A percentile compares a stretch with the other conserved stretches of the same genome.
These are phyloP conservation scores for Rhynchosporium agropyri DNA, from an alignment of 2,329 filamentous ascomycete genomes.

Conservation along the genomic window DNA sequence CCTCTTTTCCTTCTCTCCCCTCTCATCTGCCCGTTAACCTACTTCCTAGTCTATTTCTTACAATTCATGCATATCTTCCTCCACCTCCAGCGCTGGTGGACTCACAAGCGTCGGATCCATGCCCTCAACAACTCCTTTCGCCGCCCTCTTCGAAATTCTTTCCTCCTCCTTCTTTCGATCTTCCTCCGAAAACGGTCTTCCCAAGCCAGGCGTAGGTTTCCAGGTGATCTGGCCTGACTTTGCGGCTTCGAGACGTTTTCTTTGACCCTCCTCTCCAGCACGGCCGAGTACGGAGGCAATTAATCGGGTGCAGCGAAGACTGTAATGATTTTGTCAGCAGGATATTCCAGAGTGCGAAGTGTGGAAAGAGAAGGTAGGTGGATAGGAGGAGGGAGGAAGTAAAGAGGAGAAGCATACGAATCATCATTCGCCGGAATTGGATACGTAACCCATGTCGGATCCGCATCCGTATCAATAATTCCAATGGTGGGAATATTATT, in stretches of 20 bases:
- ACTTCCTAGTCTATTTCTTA: neutral
- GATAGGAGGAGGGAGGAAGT: neutral
- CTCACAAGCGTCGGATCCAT: neutral
- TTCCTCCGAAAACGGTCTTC: constrained; percentile 27
- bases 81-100: too few species aligned
- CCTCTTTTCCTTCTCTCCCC: neutral
- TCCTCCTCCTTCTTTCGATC: constrained; percentile 11
- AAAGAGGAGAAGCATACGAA: constrained; percentile 56
- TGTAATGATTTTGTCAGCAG: constrained; percentile 46
- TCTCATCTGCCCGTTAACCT: neutral
- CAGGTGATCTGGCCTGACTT: constrained; percentile 65
- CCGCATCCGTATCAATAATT: constrained; percentile 88
- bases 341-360: neutral
- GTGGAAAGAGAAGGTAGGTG: too few species aligned
- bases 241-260: constrained; percentile 65
- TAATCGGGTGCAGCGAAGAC: constrained; percentile 77
- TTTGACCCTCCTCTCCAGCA: constrained; percentile 78
- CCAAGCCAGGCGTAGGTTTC: constrained; percentile 46
- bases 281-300: constrained; percentile 84
- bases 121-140: neutral
- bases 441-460: constrained; percentile 94
- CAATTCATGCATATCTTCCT: constrained; percentile 1
- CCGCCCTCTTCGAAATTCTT: neutral
- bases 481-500: constrained; percentile 93
- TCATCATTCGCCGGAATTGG: constrained; percentile 97